Evolutionary conservation across 2,329 filamentous ascomycete species (phyloP), one percentile per base, ranked within the genome.

Genomic region (Sporothrix sp.): DNA sequence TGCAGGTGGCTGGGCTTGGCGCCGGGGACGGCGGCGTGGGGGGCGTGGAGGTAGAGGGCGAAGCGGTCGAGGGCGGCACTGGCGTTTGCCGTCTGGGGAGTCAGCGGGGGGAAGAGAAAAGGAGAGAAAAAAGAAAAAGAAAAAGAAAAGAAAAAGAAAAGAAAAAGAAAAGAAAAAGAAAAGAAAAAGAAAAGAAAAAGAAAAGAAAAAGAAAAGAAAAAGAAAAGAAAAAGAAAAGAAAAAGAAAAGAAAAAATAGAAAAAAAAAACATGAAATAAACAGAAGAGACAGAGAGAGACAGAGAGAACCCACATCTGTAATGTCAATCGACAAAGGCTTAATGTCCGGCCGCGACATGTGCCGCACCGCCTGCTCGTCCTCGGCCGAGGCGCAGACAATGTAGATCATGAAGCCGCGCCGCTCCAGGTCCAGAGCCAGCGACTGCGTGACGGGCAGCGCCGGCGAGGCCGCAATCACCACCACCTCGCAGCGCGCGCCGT

Each of bases 381-480:
- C 87, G 53, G 82, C 70, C n/a, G 81, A 87, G 56, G 81, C 84
- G 60, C 89, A 91, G 1, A 95, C 86, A 54, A 98, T 75, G 65
- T 89, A 98, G 51, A 97, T 87, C 54, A 97, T 86, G 65, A 94
- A 97, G 4, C 93, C 93, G 57, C 89, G 81, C 53, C 89, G 76
- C 68, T 97, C 93, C 58, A 98, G 73, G 62, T 98, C 93, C 43
- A 90, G 69, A 2, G 88, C 82, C 49, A 97, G 72, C 10, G 87
- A 88, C 61, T 83, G 84, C 7, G 88, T 91, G 61, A 96, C 74
- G 14, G 90, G 85, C 60, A 95, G 82, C 45, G 84, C 80, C 2
- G 88, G 85, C 18, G 87, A 89, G n/a, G 91, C 91, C 20, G 89
- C 89, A 55, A 97, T 78, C 25, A 97, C 85, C 63, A 81, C 71